Conservation (phyloP, 371 early-diverging fungal genomes). For the Parasitella parasitica region DNA sequence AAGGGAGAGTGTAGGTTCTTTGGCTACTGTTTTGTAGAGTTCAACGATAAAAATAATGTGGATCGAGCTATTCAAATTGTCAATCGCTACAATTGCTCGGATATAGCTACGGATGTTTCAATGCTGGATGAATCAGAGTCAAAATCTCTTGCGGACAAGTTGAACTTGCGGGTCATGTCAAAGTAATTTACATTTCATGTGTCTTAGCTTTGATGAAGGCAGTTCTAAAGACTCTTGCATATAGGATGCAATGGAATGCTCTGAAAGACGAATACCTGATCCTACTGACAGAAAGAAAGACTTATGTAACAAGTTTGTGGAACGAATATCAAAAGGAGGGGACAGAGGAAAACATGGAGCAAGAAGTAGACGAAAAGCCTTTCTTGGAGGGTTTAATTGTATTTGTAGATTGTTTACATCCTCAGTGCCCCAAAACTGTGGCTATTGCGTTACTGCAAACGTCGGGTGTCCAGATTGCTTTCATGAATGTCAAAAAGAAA, state of each 20-base stretch:
- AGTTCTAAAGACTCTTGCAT: not conserved
- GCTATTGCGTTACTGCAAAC: constrained; percentile 22
- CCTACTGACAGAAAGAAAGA: constrained; percentile 5
- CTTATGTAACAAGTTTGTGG: constrained; percentile 14
- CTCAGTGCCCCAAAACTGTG: constrained; percentile 29
- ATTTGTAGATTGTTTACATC: constrained; percentile 29
- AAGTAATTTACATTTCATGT: constrained; percentile 27
- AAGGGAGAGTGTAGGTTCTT: constrained; percentile 10
- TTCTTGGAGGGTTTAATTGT: constrained; percentile 31
- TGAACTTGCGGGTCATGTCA: constrained; percentile 38
- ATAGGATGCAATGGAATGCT: constrained; percentile 28
- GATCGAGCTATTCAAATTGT: constrained; percentile 27
- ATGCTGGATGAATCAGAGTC: not conserved
- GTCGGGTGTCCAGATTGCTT: constrained; percentile 32
- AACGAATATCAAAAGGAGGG: constrained; percentile 7
- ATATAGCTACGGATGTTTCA: not conserved
- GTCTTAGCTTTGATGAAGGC: not conserved
- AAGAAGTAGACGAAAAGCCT: not conserved
- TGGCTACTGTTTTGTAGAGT: constrained; percentile 49
- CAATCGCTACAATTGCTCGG: constrained; percentile 4
- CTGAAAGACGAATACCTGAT: constrained; percentile 34
- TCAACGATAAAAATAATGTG: constrained; percentile 28
- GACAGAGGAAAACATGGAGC: not conserved
- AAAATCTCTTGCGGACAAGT: constrained; percentile 3
- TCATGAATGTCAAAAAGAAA: constrained; percentile 32